Conservation (phyloP, 2,329 filamentous ascomycete genomes). For the Cladosporium velox region DNA sequence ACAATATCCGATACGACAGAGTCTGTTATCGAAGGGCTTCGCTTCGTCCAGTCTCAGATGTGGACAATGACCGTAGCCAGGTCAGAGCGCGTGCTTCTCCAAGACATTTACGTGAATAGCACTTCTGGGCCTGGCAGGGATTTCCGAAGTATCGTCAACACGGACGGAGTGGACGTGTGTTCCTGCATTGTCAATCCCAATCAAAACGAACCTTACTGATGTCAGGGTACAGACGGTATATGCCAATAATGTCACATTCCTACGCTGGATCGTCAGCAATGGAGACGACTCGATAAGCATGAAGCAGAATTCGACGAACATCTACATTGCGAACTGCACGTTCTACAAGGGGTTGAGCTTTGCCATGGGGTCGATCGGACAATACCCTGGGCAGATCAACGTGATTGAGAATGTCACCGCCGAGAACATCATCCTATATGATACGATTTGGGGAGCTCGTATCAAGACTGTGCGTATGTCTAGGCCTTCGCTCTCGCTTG, state of each 20-base stretch:
- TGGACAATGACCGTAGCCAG: conserved; percentile 57
- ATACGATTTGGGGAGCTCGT: conserved; percentile 10
- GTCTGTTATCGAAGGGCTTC: conserved; percentile 51
- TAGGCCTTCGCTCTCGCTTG: neutral
- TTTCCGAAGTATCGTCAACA: conserved; percentile 38
- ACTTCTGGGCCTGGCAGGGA: conserved; percentile 36
- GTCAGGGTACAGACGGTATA: conserved; percentile 38
- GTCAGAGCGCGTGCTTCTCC: conserved; percentile 50
- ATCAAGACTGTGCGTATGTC: conserved; percentile 18
- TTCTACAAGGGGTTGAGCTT: conserved; percentile 56
- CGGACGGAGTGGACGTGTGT: conserved; percentile 57
- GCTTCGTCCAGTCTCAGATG: conserved; percentile 62
- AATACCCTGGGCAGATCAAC: conserved; percentile 52
- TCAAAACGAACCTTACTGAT: neutral
- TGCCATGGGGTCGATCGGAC: conserved; percentile 61
- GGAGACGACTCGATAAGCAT: conserved; percentile 57
- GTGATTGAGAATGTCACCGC: conserved; percentile 51
- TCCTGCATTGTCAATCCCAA: neutral
- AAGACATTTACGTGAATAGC: conserved; percentile 58
- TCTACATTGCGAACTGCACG: conserved; percentile 51
- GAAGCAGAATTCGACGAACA: conserved; percentile 61
- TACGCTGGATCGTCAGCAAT: conserved; percentile 53
- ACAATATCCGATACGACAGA: conserved; percentile 55
- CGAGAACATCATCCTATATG: conserved; percentile 24
- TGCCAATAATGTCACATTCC: conserved; percentile 52